Conservation (phyloP, 805 yeast species). For the Candida methanosorbosa region DNA sequence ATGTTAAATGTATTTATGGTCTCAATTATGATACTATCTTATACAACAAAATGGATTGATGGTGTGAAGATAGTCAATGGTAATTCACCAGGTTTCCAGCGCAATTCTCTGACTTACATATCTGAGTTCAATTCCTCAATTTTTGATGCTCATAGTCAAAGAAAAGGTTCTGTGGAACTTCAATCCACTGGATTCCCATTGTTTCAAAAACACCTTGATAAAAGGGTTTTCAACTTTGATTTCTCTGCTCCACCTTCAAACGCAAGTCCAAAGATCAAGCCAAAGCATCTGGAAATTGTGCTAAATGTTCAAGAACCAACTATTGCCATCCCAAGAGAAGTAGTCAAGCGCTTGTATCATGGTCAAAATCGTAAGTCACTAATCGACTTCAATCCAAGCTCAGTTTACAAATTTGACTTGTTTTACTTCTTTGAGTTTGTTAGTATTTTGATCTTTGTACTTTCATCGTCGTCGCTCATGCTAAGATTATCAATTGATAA, state of each 20-base stretch:
- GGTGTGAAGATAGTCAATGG: conserved; percentile 6
- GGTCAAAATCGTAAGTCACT: conserved; percentile 1
- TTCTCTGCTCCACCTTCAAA: too few relatives aligned
- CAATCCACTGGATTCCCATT: not conserved
- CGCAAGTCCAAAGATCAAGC: too few relatives aligned
- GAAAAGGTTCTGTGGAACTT: too few relatives aligned
- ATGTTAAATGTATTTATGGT: conserved; percentile 22
- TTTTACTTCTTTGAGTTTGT: conserved; percentile 49
- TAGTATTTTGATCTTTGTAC: conserved; percentile 39
- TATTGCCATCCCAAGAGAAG: conserved; percentile 7
- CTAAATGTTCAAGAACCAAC: conserved; percentile 20
- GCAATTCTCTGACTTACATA: not conserved
- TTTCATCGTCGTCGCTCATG: conserved; percentile 38
- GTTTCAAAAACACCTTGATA: not conserved
- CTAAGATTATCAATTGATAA: conserved; percentile 30
- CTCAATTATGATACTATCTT: conserved; percentile 18
- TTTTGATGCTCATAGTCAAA: not conserved
- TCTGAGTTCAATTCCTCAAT: not conserved
- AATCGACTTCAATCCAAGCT: conserved; percentile 15
- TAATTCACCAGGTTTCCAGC: not conserved
- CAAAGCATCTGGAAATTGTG: conserved; percentile 1
- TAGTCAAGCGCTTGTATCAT: not conserved
- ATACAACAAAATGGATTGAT: conserved; percentile 27
- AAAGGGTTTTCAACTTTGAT: too few relatives aligned
- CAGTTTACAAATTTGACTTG: conserved; percentile 35